phyloP scores from a whole-genome alignment of 164 flowering plant species.

The Chloranthus sessilifolius region DNA sequence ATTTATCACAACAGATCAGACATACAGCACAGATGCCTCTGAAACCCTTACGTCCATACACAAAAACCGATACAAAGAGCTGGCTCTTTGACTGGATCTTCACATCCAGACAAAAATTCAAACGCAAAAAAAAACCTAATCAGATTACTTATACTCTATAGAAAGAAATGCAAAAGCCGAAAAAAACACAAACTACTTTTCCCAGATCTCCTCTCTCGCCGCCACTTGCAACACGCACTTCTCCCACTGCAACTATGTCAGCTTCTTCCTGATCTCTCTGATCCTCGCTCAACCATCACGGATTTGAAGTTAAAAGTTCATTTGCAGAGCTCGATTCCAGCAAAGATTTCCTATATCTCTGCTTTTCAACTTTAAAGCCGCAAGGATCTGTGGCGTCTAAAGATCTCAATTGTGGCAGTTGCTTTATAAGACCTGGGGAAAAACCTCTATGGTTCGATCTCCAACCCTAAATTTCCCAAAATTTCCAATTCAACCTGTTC shows the following conservation, averaged over 20 bases:
- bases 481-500: too few relatives aligned
- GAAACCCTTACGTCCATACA: conserved; percentile 4
- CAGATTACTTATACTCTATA: not conserved
- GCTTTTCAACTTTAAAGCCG: too few relatives aligned
- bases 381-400: too few relatives aligned
- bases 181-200: not conserved
- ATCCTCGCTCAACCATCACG: too few relatives aligned
- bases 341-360: too few relatives aligned
- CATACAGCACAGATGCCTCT: not conserved
- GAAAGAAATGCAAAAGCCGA: not conserved
- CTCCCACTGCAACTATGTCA: not conserved
- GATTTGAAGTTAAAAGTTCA: too few relatives aligned
- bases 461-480: too few relatives aligned
- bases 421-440: too few relatives aligned
- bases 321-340: too few relatives aligned
- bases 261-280: too few relatives aligned
- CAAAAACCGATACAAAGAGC: conserved; percentile 4
- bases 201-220: conserved; percentile 2
- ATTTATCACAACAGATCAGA: not conserved
- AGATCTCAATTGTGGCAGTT: too few relatives aligned
- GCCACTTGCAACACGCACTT: conserved; percentile 6
- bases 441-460: too few relatives aligned
- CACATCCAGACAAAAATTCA: conserved; percentile 5
- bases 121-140: not conserved
- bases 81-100: conserved; percentile 11